A percentile compares a stretch with the other conserved stretches of the same genome.
Evolutionary conservation across 2,329 filamentous ascomycete species (phyloP).

Genomic region (Cordyceps tenuipes): DNA sequence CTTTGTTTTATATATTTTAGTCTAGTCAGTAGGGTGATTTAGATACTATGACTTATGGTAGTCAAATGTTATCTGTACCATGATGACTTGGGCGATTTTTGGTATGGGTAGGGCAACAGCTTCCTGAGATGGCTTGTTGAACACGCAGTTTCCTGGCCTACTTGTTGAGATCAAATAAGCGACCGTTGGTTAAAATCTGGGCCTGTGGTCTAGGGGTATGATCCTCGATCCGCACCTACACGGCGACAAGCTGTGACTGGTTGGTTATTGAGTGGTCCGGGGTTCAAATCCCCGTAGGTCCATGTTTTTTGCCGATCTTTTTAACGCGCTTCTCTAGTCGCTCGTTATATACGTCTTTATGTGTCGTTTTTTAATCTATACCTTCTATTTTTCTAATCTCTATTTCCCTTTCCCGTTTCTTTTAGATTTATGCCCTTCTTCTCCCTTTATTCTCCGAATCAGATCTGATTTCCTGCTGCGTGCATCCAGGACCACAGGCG

Average conservation of each 20-base stretch:
- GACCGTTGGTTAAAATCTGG: not conserved
- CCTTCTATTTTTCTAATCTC: no score
- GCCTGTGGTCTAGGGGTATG: constrained; percentile 10
- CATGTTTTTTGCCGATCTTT: not conserved
- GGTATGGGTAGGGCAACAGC: not conserved
- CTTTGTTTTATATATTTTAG: constrained; percentile 15
- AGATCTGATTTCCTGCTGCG: not conserved
- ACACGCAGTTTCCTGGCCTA: not conserved
- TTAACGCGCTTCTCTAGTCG: no score
- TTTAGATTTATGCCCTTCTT: not conserved
- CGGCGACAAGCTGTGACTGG: not conserved
- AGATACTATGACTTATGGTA: not conserved
- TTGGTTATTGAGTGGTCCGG: constrained; percentile 4
- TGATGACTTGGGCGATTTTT: not conserved
- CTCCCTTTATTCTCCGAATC: not conserved
- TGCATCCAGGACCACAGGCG: not conserved
- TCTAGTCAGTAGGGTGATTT: constrained; percentile 18
- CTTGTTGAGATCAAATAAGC: not conserved
- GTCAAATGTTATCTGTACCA: not conserved
- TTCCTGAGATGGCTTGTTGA: not conserved
- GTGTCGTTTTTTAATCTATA: not conserved
- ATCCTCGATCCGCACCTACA: constrained; percentile 2
- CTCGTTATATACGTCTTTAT: not conserved
- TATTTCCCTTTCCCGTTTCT: not conserved
- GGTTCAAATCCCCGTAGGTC: constrained; percentile 10